Evolutionary conservation across 768 basidiomycete species (phyloP).

Genomic region (Russula virescens): DNA sequence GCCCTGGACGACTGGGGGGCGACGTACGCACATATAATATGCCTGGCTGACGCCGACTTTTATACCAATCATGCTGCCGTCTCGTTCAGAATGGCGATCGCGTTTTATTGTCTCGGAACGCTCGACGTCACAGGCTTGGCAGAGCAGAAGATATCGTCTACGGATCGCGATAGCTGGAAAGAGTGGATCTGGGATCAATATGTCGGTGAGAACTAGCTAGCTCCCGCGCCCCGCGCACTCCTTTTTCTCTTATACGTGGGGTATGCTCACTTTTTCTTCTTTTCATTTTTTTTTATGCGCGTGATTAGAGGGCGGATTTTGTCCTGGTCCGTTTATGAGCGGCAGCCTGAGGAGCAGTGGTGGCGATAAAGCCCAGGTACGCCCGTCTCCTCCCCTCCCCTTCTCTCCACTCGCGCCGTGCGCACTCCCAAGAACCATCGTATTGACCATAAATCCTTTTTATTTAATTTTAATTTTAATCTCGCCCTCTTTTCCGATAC

Average conservation of each 20-base stretch:
- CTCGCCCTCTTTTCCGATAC: too few relatives aligned
- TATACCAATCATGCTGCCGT: too few relatives aligned
- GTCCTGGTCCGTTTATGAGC: slow-evolving; percentile 73
- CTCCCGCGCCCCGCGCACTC: background rate
- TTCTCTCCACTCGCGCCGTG: background rate
- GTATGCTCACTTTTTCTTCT: background rate
- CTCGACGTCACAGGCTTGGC: slow-evolving; percentile 69
- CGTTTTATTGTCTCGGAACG: slow-evolving; percentile 83
- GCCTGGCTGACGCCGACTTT: too few relatives aligned
- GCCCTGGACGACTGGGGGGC: too few relatives aligned
- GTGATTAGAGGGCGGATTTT: slow-evolving; percentile 45
- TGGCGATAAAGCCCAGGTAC: slow-evolving; percentile 18
- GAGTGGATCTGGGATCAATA: slow-evolving; percentile 92
- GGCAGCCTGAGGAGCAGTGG: slow-evolving; percentile 36
- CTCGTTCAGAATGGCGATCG: slow-evolving; percentile 62
- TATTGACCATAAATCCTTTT: background rate
- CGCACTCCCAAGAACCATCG: background rate
- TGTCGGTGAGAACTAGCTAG: slow-evolving; percentile 47
- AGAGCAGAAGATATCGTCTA: slow-evolving; percentile 38
- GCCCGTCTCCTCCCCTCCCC: slow-evolving; percentile 10
- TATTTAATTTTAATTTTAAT: background rate
- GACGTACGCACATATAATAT: too few relatives aligned
- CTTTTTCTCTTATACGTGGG: background rate
- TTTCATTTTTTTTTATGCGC: background rate
- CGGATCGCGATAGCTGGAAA: slow-evolving; percentile 59